A percentile compares a stretch with the other conserved stretches of the same genome.
Conservation (phyloP, 2,329 filamentous ascomycete genomes). For the Colletotrichum musicola region DNA sequence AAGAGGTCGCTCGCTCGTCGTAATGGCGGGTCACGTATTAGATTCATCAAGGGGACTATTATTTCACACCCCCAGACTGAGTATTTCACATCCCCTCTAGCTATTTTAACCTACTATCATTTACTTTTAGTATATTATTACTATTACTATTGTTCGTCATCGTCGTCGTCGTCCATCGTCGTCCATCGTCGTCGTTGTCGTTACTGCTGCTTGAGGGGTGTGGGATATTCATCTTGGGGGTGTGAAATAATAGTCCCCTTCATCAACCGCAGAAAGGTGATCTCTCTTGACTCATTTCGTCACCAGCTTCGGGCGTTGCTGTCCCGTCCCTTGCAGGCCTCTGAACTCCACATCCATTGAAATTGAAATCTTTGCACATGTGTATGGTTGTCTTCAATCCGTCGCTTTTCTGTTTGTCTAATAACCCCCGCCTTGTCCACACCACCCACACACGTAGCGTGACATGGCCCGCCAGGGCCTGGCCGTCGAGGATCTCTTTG, state of each 20-base stretch:
- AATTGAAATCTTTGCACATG: not conserved
- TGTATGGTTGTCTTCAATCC: not conserved
- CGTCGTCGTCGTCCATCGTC: no score
- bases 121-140: no score
- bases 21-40: not conserved
- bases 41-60: not conserved
- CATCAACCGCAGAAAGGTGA: not conserved
- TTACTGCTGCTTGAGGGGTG: no score
- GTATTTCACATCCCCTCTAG: no score
- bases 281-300: not conserved
- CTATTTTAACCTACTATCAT: no score
- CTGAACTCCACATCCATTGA: not conserved
- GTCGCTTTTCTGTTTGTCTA: not conserved
- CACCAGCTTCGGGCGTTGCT: not conserved
- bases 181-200: no score
- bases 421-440: not conserved
- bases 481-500: not conserved
- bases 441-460: not conserved
- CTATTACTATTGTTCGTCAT: no score
- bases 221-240: no score
- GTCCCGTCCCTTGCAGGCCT: not conserved
- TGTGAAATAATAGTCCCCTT: no score
- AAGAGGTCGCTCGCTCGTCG: not conserved
- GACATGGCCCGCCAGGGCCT: not conserved
- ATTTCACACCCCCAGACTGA: not conserved